Evolutionary conservation across 805 yeast species (phyloP).

Genomic region (Cyberlindnera maritima): DNA sequence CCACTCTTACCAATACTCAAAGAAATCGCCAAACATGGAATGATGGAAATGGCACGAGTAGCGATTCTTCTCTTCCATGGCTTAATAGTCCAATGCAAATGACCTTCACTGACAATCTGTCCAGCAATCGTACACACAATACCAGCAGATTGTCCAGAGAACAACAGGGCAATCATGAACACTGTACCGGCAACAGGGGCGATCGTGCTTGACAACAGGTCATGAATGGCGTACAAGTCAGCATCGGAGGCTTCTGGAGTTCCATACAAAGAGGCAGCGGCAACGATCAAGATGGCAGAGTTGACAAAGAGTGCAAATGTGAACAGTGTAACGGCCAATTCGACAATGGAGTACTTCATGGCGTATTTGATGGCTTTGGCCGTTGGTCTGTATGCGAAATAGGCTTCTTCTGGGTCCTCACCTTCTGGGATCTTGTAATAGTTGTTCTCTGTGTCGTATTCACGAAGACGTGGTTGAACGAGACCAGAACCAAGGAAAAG

Average conservation of each 20-base stretch:
- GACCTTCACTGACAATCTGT: constrained; percentile 90
- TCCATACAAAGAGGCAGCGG: constrained; percentile 74
- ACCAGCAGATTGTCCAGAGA: constrained; percentile 90
- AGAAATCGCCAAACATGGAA: constrained; percentile 78
- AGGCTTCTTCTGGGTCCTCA: constrained; percentile 33
- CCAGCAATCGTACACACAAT: constrained; percentile 93
- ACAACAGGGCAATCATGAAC: constrained; percentile 79
- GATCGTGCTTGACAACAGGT: constrained; percentile 53
- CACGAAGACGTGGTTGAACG: constrained; percentile 80
- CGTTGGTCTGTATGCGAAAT: constrained; percentile 62
- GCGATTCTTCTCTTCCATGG: constrained; percentile 81
- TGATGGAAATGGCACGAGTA: constrained; percentile 74
- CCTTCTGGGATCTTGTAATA: constrained; percentile 34
- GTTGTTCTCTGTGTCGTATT: constrained; percentile 63
- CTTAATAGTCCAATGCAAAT: constrained; percentile 71
- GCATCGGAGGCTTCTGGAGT: constrained; percentile 74
- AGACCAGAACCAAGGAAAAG: constrained; percentile 81
- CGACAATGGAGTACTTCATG: constrained; percentile 67
- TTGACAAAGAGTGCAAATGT: constrained; percentile 86
- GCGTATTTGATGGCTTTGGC: constrained; percentile 69
- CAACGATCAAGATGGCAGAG: constrained; percentile 74
- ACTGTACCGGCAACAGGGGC: constrained; percentile 80
- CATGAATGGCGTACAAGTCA: constrained; percentile 76
- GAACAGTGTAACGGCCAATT: constrained; percentile 65
- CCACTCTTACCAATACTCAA: constrained; percentile 72